Evolutionary conservation across 257 asterid genomes (phyloP).

Genomic region (Rubia yunnanensis): DNA sequence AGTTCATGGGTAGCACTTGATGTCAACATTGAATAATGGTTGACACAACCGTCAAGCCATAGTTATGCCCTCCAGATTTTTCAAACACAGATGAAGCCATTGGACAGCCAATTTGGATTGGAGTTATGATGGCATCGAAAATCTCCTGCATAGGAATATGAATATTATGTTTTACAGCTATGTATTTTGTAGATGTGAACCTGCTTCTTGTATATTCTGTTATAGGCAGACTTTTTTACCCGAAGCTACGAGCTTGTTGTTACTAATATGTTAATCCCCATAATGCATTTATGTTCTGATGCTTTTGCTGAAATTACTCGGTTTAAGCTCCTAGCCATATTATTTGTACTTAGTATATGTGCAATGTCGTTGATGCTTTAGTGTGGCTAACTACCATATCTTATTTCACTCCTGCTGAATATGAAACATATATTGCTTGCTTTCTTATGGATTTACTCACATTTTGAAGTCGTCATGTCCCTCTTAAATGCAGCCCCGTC

Average conservation of each 20-base stretch:
- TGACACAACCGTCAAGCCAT: not conserved
- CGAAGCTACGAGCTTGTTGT: conserved; percentile 12
- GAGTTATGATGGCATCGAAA: conserved; percentile 5
- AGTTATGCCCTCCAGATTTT: conserved; percentile 7
- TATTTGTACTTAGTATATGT: not conserved
- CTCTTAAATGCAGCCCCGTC: not conserved
- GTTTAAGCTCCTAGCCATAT: not conserved
- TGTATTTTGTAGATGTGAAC: conserved; percentile 30
- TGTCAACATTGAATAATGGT: conserved; percentile 7
- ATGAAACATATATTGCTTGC: not conserved
- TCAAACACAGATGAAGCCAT: conserved; percentile 12
- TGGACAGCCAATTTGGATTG: conserved; percentile 18
- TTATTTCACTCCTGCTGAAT: not conserved
- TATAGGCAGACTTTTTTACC: conserved; percentile 11
- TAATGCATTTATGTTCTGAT: conserved; percentile 1
- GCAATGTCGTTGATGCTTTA: not conserved
- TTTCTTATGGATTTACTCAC: not conserved
- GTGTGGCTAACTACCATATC: not conserved
- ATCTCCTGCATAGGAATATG: conserved; percentile 13
- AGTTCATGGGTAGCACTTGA: conserved; percentile 10
- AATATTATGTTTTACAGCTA: conserved; percentile 24
- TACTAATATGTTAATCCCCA: not conserved
- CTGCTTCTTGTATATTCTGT: conserved; percentile 44
- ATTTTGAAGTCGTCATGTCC: not conserved
- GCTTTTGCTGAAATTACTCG: conserved; percentile 10